These are phyloP conservation scores for Chaetothyriales sp. DNA, from an alignment of 2,329 filamentous ascomycete species.

Conservation along the genomic window DNA sequence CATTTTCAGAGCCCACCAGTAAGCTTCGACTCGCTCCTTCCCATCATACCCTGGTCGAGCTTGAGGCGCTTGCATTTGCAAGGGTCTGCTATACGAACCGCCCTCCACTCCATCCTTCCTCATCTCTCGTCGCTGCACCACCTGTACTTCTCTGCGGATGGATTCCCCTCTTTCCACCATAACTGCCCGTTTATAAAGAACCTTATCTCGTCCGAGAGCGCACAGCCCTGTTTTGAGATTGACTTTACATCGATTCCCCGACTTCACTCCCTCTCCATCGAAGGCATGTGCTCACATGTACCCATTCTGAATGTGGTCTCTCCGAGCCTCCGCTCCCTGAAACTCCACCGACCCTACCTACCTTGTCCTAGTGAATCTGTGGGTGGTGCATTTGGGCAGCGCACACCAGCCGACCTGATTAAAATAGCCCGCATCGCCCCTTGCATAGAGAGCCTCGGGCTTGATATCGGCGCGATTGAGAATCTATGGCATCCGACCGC, in stretches of 20 bases:
- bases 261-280: conserved; percentile 14
- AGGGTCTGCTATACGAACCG: conserved; percentile 2
- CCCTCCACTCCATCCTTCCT: conserved; percentile 4
- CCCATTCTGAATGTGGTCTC: conserved; percentile 11
- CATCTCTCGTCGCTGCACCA: conserved; percentile 4
- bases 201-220: neutral
- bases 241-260: conserved; percentile 6
- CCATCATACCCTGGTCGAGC: neutral
- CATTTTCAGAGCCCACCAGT: no score
- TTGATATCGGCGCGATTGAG: conserved; percentile 16
- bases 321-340: conserved; percentile 6
- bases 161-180: neutral
- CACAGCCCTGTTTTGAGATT: conserved; percentile 2
- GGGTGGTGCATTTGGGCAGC: conserved; percentile 4
- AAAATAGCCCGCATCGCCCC: conserved; percentile 9
- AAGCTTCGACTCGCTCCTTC: neutral
- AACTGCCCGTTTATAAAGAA: neutral
- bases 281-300: conserved; percentile 15
- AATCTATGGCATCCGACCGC: conserved; percentile 17
- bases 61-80: neutral
- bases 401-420: conserved; percentile 10
- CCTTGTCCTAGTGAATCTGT: conserved; percentile 2
- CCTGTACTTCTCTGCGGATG: conserved; percentile 1
- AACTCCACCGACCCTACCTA: conserved; percentile 8
- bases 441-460: conserved; percentile 13